Base-by-base conservation (phyloP, 495 filamentous ascomycete species). In the Aspergillus homomorphus region DNA sequence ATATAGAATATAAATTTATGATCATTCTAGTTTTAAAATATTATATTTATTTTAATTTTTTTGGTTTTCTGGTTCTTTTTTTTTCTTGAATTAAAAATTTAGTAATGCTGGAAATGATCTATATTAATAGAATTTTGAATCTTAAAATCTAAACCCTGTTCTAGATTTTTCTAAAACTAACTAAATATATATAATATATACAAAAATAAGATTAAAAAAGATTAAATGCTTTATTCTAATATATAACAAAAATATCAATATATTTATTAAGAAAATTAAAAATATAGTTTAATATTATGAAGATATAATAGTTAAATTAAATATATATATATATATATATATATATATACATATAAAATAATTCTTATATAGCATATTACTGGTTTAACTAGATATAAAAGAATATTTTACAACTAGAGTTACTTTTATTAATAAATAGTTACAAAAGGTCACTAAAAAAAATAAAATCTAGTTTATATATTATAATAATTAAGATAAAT, bases 211-310 rank as follows among this genome's bases (percentile, higher is more conserved):
- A 38, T 38, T 12, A 2, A 12, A 38, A 38, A 14, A 38, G 15
- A 38, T n/a, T 38, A 5, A 12, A 12, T 14, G 8, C 15, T 12
- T 38, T 38, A 38, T 5, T 10, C 8, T 10, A 10, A 38, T 38
- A 38, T 38, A 10, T 12, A 26, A 51, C 28, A 23, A 51, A 12
- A 28, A 51, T 51, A 28, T 51, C 12, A 8, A 23, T 23, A 51
- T 51, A 23, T 51, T 51, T 51, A 51, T 51, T 51, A 51, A 51
- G 26, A 26, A 51, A 26, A 21, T 51, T 30, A 51, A 18, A 24
- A 30, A 51, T 51, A 51, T 51, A 26, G 28, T 51, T 24, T 18
- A 51, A 24, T 51, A 51, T 30, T 24, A 51, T 14, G 18, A 16
- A 4, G n/a, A 51, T 9, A 16, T 10, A 16, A 4, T 51, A 23